Conservation (phyloP, 1,139 yeast species). For the Pichia sp. region DNA sequence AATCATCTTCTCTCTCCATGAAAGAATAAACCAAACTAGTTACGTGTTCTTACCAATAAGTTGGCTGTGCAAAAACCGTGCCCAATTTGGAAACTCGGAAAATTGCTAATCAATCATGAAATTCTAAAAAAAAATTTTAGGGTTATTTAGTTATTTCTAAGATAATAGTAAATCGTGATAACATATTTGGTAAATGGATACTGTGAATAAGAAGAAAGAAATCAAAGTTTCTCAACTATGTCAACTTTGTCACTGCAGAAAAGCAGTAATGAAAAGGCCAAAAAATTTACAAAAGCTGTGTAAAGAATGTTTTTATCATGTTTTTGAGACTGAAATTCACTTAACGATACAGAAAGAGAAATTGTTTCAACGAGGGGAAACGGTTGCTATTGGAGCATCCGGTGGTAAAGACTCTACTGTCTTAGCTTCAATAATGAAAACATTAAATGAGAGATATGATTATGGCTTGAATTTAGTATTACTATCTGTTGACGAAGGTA, state of each 20-base stretch:
- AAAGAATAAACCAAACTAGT: too few species aligned
- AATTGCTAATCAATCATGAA: neutral
- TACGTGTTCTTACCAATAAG: neutral
- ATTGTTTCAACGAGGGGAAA: slow-evolving; percentile 73
- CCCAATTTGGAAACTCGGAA: neutral
- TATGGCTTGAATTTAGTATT: slow-evolving; percentile 81
- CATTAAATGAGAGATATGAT: slow-evolving; percentile 77
- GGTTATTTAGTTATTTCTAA: neutral
- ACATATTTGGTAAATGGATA: slow-evolving; percentile 2
- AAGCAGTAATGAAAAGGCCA: slow-evolving; percentile 87
- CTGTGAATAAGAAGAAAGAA: slow-evolving; percentile 13
- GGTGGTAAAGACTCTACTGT: slow-evolving; percentile 99
- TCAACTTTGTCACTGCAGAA: slow-evolving; percentile 77
- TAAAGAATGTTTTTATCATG: slow-evolving; percentile 80
- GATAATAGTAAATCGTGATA: too few species aligned
- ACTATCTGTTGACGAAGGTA: slow-evolving; percentile 92
- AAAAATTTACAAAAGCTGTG: slow-evolving; percentile 89
- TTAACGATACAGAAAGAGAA: slow-evolving; percentile 68
- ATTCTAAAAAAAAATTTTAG: neutral
- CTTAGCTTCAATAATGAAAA: slow-evolving; percentile 77
- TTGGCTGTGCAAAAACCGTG: neutral
- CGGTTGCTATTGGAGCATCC: slow-evolving; percentile 93
- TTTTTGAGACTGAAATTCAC: slow-evolving; percentile 94
- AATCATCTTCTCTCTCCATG: too few species aligned
- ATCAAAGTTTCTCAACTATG: slow-evolving; percentile 37